Base-by-base conservation (phyloP, 345 rosid genomes). In the Lepidium aucheri region DNA sequence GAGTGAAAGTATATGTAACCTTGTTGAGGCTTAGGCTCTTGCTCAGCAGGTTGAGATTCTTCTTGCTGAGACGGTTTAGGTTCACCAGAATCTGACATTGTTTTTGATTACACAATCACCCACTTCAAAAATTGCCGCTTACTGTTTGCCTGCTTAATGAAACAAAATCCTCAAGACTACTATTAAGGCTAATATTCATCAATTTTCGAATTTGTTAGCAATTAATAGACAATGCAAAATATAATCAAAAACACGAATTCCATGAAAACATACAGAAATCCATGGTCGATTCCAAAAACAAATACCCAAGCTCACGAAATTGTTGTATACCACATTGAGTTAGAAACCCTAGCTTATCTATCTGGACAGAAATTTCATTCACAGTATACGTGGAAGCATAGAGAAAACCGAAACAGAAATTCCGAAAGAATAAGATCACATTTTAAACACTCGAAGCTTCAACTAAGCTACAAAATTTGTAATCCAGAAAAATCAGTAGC, bases 51-150 rank as follows among this genome's bases (percentile, higher is more conserved):
- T 69, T 76, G 82, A 74, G 77, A 39, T 53, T 75, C 81, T 20
- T 62, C 80, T 13, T 69, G 73, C 51, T 55, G 67, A 63, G 63
- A 43, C 26, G 56, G 46, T 61, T 78, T 83, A 58, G 76, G 60
- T 17, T 82, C 82, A 17, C 59, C 79, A 14, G 82, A 78, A 42
- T 81, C 82, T 2, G 81, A 73, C 92, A 86, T 84, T 9, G 47
- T 50, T 18, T 50, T 14, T 11, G 16, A 39, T 11, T 7, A 60
- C 44, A 43, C 43, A 54, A 54, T 34, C 36, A 51, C 53, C 53
- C 15, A 17, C 43, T 15, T 62, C 38, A 36, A n/a, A 35, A 18
- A 36, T 9, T 13, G 30, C 15, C 9, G 32, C 39, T 42, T 32
- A 11, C 12, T 28, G 40, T 53, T 32, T 14, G 4, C 63, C 69